phyloP scores from a whole-genome alignment of 768 basidiomycete species.

The Lentinula sp. region DNA sequence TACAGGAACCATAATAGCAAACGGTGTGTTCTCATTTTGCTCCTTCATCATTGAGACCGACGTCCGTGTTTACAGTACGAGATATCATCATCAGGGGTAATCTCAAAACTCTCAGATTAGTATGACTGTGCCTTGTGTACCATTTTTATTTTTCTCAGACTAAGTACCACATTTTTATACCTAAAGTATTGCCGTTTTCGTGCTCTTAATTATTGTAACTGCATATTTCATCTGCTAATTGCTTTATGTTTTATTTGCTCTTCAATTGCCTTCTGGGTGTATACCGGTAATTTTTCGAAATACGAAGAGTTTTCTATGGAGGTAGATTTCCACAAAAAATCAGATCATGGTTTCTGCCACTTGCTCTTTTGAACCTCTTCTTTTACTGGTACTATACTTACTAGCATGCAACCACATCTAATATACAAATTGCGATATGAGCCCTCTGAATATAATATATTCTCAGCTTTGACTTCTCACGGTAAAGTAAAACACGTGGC shows the following conservation, averaged over 20 bases:
- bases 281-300: too few species aligned
- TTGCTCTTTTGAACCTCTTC: too few species aligned
- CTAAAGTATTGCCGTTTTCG: neutral
- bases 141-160: constrained; percentile 21
- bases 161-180: neutral
- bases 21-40: constrained; percentile 34
- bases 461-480: too few species aligned
- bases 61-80: constrained; percentile 24
- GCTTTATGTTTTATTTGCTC: neutral
- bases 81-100: constrained; percentile 38
- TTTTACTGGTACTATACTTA: too few species aligned
- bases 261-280: neutral
- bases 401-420: too few species aligned
- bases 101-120: constrained; percentile 26
- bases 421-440: too few species aligned
- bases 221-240: neutral
- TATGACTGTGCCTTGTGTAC: constrained; percentile 21
- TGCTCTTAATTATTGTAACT: neutral
- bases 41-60: neutral
- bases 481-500: too few species aligned
- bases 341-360: too few species aligned
- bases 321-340: too few species aligned
- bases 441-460: too few species aligned
- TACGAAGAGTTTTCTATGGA: too few species aligned
- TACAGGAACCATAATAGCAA: constrained; percentile 68